These are phyloP conservation scores for Collariella sp. DNA, from an alignment of 495 filamentous ascomycete species.

Conservation along the genomic window DNA sequence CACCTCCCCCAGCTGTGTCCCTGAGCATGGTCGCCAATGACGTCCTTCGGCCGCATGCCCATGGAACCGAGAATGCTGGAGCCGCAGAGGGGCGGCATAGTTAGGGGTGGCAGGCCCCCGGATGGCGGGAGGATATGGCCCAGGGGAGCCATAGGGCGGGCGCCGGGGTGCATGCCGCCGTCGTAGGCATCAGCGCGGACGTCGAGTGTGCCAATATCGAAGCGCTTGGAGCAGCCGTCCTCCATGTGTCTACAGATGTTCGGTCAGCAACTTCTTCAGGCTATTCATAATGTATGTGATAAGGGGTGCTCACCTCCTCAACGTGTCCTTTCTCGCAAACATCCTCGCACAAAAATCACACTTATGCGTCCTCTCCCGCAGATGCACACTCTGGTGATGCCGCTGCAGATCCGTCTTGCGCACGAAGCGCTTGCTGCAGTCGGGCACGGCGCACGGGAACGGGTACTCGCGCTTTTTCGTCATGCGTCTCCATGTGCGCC, in stretches of 20 bases:
- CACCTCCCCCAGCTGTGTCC: constrained; percentile 24
- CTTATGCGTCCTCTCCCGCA: constrained; percentile 59
- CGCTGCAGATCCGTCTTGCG: constrained; percentile 78
- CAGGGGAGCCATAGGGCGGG: constrained; percentile 19
- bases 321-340: constrained; percentile 77
- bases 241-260: constrained; percentile 55
- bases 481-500: constrained; percentile 83
- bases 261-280: constrained; percentile 1
- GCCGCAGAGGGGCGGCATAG: constrained; percentile 32
- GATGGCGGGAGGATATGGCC: constrained; percentile 19
- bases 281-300: not conserved
- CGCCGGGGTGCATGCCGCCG: constrained; percentile 11
- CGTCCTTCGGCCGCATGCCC: constrained; percentile 27
- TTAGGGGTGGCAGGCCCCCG: constrained; percentile 35
- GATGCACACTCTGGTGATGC: constrained; percentile 76
- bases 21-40: constrained; percentile 14
- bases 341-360: constrained; percentile 64
- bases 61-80: constrained; percentile 30
- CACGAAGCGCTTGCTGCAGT: constrained; percentile 68
- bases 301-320: constrained; percentile 53
- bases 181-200: constrained; percentile 37
- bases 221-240: constrained; percentile 68
- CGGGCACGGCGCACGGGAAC: constrained; percentile 53
- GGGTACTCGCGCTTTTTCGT: constrained; percentile 64
- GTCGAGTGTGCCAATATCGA: constrained; percentile 47